These are phyloP conservation scores for Elongisporangium undulatum DNA, from an alignment of 352 stramenopile species.

Conservation along the genomic window DNA sequence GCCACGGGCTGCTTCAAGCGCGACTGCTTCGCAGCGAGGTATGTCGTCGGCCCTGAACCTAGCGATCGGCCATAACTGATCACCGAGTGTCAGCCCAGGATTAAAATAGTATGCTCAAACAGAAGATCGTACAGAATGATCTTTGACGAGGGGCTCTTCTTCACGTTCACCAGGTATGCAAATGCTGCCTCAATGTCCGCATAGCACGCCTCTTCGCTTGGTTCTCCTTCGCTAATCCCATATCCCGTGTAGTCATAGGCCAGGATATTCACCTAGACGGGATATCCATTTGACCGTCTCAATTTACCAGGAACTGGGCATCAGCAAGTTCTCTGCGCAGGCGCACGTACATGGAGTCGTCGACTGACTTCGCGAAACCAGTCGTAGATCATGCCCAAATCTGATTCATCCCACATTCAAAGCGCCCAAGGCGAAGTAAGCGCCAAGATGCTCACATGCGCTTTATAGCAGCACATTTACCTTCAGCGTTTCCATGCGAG, in stretches of 20 bases:
- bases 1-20: conserved; percentile 86
- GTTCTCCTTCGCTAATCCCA: conserved; percentile 91
- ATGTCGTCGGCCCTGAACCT: conserved; percentile 93
- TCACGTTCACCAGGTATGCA: conserved; percentile 91
- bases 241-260: conserved; percentile 98
- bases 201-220: conserved; percentile 93
- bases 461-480: conserved; percentile 14
- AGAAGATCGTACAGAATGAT: conserved; percentile 92
- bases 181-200: conserved; percentile 95
- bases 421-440: not conserved
- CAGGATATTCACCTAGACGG: conserved; percentile 76
- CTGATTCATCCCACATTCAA: conserved; percentile 21
- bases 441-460: not conserved
- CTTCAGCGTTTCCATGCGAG: conserved; percentile 96
- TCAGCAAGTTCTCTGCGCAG: not conserved
- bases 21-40: conserved; percentile 94
- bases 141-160: conserved; percentile 87
- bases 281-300: not conserved
- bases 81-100: not conserved
- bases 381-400: conserved; percentile 97
- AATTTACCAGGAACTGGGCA: conserved; percentile 2
- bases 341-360: conserved; percentile 44
- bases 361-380: conserved; percentile 94
- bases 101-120: no score
- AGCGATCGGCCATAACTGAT: conserved; percentile 88